Evolutionary conservation across 2,329 filamentous ascomycete species (phyloP).

Genomic region (Ambrosiella cleistominuta): DNA sequence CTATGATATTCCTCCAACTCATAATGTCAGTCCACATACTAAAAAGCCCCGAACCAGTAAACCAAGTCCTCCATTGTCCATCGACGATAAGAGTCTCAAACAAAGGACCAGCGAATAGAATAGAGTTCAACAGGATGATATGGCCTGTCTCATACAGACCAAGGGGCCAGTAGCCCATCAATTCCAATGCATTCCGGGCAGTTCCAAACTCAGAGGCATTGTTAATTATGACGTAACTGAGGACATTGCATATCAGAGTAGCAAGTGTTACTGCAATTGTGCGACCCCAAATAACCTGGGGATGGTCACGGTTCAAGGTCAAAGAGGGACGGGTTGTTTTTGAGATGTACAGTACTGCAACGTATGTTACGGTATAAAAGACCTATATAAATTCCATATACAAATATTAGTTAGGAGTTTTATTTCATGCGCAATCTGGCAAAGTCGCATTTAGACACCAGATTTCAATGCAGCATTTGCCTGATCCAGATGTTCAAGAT

Average conservation of each 20-base stretch:
- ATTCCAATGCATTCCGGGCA: conserved; percentile 18
- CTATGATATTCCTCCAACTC: conserved; percentile 72
- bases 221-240: conserved; percentile 47
- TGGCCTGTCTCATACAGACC: conserved; percentile 45
- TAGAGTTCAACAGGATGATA: conserved; percentile 50
- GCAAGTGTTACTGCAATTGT: conserved; percentile 65
- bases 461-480: too few relatives aligned
- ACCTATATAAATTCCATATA: conserved; percentile 29
- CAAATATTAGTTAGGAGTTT: too few relatives aligned
- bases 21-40: conserved; percentile 55
- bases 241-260: conserved; percentile 43
- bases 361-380: conserved; percentile 73
- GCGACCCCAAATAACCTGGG: conserved; percentile 73
- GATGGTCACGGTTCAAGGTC: conserved; percentile 67
- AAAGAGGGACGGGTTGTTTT: conserved; percentile 61
- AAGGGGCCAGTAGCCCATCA: conserved; percentile 69
- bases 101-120: conserved; percentile 71
- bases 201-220: neutral
- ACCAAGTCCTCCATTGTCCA: conserved; percentile 48
- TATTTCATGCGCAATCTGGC: too few relatives aligned
- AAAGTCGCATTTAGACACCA: too few relatives aligned
- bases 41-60: conserved; percentile 35
- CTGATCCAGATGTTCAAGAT: too few relatives aligned
- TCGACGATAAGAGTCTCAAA: conserved; percentile 65
- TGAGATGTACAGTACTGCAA: conserved; percentile 78